Percentiles rank a stretch among this genome's conserved stretches.
Conservation (phyloP, 208 protist species). For the Polymyxa betae region DNA sequence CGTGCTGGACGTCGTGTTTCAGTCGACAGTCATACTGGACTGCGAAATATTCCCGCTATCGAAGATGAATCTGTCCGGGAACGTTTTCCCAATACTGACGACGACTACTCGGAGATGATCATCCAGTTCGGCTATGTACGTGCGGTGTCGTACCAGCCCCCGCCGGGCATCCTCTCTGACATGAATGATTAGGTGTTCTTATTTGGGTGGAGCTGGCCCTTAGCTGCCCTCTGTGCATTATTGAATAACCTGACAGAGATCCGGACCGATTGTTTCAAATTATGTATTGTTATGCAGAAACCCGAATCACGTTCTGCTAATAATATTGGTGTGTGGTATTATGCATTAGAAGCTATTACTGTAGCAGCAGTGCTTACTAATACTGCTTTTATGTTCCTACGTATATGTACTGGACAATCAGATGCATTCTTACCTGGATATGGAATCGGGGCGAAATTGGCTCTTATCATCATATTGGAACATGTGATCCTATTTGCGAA, state of each 20-base stretch:
- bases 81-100: neutral
- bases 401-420: neutral
- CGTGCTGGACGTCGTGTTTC: neutral
- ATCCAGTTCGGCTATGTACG: slow-evolving; percentile 39
- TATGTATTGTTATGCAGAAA: slow-evolving; percentile 45
- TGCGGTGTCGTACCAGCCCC: neutral
- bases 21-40: neutral
- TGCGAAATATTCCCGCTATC: neutral
- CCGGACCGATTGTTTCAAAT: slow-evolving; percentile 44
- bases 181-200: neutral
- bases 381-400: neutral
- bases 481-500: neutral
- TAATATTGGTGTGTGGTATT: slow-evolving; percentile 11
- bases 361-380: neutral
- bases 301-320: neutral
- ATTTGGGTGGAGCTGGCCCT: slow-evolving; percentile 43
- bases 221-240: neutral
- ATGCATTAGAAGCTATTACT: neutral
- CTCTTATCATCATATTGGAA: slow-evolving; percentile 4
- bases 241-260: slow-evolving; percentile 34
- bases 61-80: slow-evolving; percentile 39
- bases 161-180: neutral
- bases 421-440: neutral
- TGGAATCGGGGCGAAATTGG: neutral
- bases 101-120: slow-evolving; percentile 49